Evolutionary conservation across 2,329 filamentous ascomycete species (phyloP), one percentile per base, ranked within the genome.

Genomic region (Septoria linicola): DNA sequence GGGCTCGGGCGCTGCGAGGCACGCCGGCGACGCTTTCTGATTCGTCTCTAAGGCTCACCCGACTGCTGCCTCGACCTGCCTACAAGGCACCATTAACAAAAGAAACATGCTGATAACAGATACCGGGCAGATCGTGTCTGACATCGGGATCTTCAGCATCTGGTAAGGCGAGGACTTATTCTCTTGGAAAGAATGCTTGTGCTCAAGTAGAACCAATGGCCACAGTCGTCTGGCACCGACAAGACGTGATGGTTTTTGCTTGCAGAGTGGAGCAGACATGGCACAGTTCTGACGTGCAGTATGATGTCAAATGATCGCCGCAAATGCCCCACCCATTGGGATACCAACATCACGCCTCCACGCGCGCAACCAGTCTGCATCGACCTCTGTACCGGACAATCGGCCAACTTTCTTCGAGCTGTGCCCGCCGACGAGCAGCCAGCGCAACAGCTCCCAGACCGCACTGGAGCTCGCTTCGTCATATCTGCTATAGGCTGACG

Each of bases 241-340:
- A 41, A 48, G 35, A 48, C 16, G 32, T 34, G 35, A 41, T 41
- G 44, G 34, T 48, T 48, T 48, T 41, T 48, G 44, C 35, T 40
- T 48, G 35, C 35, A 27, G 23, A 35, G 44, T 48, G 44, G 44
- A 48, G 34, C 35, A 35, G 10, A 10, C 32, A 7, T 16, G 8
- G 5, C 43, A 39, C 43, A 17, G 30, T 19, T 30, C 35, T 21
- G 44, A 31, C 16, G 35, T 39, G 44, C 44, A 11, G 35, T 17
- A 48, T 47, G 44, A 47, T 37, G 44, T 39, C 23, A 47, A 40
- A 8, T 10, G 44, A 47, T 39, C 44, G 21, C 20, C 35, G 35
- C 34, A n/a, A 7, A 14, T 5, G 21, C 43, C 32, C 32, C 43
- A 46, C 31, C 31, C 31, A 8, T 5, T 16, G 4, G 19, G 8